phyloP scores from a whole-genome alignment of 176 grass and related monocot species.

The Phyllostachys edulis region DNA sequence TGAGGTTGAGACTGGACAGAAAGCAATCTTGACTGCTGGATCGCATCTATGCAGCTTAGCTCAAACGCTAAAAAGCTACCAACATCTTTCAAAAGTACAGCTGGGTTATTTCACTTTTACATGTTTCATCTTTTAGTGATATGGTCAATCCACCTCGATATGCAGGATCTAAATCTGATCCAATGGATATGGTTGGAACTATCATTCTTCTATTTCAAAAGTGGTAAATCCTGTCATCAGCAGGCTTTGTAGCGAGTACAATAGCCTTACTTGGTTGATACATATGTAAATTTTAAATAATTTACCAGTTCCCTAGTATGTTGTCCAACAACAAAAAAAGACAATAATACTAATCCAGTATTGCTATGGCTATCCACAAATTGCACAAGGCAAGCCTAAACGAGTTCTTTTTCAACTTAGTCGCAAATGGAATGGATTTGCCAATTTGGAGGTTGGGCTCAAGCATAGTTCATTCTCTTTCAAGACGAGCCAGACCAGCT shows the following conservation, averaged over 20 bases:
- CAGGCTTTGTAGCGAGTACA: background rate
- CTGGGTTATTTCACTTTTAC: background rate
- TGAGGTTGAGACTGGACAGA: background rate
- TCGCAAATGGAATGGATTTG: too few species aligned
- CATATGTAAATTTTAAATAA: background rate
- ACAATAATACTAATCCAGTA: too few species aligned
- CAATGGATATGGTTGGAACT: background rate
- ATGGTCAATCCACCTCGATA: background rate
- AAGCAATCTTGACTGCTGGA: background rate
- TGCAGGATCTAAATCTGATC: background rate
- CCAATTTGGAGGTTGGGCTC: too few species aligned
- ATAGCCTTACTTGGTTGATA: background rate
- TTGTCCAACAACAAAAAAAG: too few species aligned
- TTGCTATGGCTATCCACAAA: too few species aligned
- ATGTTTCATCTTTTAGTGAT: background rate
- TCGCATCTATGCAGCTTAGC: background rate
- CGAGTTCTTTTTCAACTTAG: too few species aligned
- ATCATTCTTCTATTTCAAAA: background rate
- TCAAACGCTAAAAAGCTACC: background rate
- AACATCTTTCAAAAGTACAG: background rate
- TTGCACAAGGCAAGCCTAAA: too few species aligned
- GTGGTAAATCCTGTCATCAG: background rate
- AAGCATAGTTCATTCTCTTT: too few species aligned
- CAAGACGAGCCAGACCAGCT: too few species aligned
- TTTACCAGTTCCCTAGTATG: background rate